Base-by-base conservation (phyloP, 1,284 basidiomycete species). In the Phenoliferia sp. region DNA sequence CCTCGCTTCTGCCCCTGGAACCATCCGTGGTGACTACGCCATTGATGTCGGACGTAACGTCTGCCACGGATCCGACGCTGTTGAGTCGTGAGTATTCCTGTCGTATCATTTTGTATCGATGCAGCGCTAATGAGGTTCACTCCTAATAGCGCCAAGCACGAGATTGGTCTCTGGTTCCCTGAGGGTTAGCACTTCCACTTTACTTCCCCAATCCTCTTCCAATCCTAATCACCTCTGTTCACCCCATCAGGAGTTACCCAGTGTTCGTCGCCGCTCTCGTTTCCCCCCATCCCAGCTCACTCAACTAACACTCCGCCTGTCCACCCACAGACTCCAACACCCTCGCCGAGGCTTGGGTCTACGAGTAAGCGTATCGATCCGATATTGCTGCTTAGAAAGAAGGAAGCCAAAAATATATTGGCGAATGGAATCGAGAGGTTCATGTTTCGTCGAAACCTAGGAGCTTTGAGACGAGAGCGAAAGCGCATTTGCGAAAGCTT, bases 41-140 rank as follows among this genome's bases (percentile, higher is more conserved):
- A 88, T 98, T 77, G 90, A 92, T 76, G 90, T 94, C 76, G 94
- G 77, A 69, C 89, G 91, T 76, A 94, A 94, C 84, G 89, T 94
- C 81, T 91, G 90, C 84, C 92, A 97, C 82, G 94, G 94, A 32
- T 70, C 64, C 50, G 69, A 71, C 65, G 63, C 71, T 34, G 71
- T 73, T 59, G 68, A 71, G 59, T 66, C 63, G 63, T 55, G 32
- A 22, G 62, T 50, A 12, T 48, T 19, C 22, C 3, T 33, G 28
- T n/a, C 35, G n/a, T 10, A 3, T 48, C 26, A 16, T 55, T 17
- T 32, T 10, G 54, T 39, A 6, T 39, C 12, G 4, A 39, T 28
- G 56, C 36, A 62, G 16, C 59, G 33, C 34, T 19, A 22, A 32
- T 1, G 31, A n/a, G 22, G 35, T 26, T 35, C 28, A 15, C 57